These are phyloP conservation scores for Vigna trinervia DNA, from an alignment of 306 rosid genomes.

Conservation along the genomic window DNA sequence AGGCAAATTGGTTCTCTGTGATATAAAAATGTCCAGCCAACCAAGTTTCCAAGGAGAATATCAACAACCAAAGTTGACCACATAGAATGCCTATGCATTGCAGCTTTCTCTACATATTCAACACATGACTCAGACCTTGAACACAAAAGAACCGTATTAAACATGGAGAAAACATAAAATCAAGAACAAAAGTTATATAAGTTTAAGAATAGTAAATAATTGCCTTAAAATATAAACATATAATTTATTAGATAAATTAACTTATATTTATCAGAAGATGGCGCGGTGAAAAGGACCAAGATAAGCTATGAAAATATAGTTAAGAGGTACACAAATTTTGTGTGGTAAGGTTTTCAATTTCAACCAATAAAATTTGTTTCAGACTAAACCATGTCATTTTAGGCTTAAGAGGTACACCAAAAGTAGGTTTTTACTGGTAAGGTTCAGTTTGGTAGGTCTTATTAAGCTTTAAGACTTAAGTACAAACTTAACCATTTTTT, in stretches of 20 bases:
- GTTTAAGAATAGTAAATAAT: constrained; percentile 36
- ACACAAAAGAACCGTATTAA: constrained; percentile 49
- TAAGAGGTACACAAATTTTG: background rate
- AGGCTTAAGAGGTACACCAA: background rate
- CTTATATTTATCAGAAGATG: constrained; percentile 6
- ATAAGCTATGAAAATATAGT: background rate
- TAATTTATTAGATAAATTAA: constrained; percentile 2
- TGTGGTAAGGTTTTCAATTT: constrained; percentile 3
- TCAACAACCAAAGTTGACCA: constrained; percentile 87
- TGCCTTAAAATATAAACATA: constrained; percentile 15
- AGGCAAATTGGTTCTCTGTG: constrained; percentile 60
- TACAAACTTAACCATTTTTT: constrained; percentile 26
- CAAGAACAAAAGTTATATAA: constrained; percentile 31
- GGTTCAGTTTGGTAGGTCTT: constrained; percentile 1
- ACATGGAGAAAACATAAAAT: constrained; percentile 39
- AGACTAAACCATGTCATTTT: background rate
- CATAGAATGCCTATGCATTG: constrained; percentile 81
- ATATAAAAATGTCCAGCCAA: constrained; percentile 75
- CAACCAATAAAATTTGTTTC: constrained; percentile 21
- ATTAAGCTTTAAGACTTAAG: constrained; percentile 2
- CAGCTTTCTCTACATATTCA: constrained; percentile 85
- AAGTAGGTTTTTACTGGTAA: constrained; percentile 10
- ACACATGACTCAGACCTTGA: constrained; percentile 79
- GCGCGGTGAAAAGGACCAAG: background rate
- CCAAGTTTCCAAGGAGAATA: constrained; percentile 78